phyloP scores from a whole-genome alignment of 2,329 filamentous ascomycete species.

The Diaporthe capsici region DNA sequence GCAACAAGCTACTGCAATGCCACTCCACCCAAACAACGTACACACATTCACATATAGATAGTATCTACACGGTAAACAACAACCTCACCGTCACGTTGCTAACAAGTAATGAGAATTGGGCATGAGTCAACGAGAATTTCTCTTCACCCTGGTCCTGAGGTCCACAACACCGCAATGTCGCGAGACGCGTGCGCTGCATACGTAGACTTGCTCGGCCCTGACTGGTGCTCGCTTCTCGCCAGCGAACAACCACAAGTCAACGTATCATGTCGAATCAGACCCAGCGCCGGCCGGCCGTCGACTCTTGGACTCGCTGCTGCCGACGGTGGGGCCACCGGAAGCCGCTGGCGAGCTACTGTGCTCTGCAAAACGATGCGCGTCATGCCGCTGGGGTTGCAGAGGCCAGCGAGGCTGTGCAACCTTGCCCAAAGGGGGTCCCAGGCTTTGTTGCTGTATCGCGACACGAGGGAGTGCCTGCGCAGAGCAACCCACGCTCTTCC shows the following conservation, averaged over 20 bases:
- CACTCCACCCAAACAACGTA: slow-evolving; percentile 17
- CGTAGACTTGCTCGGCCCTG: slow-evolving; percentile 6
- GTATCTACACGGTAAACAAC: neutral
- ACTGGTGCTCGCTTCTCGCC: slow-evolving; percentile 12
- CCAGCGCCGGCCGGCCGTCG: neutral
- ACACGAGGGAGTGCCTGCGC: slow-evolving; percentile 10
- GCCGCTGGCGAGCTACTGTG: slow-evolving; percentile 12
- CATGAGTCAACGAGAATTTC: slow-evolving; percentile 10
- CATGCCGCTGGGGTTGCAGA: slow-evolving; percentile 33
- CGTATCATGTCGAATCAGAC: slow-evolving; percentile 32
- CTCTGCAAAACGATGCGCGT: slow-evolving; percentile 16
- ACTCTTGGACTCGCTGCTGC: slow-evolving; percentile 17
- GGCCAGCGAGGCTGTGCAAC: slow-evolving; percentile 40
- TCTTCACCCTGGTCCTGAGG: neutral
- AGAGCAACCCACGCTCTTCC: neutral
- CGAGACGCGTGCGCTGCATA: slow-evolving; percentile 27
- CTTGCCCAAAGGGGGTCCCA: neutral
- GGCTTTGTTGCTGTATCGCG: slow-evolving; percentile 5
- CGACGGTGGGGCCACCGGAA: slow-evolving; percentile 33
- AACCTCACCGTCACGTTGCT: slow-evolving; percentile 4
- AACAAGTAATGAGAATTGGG: neutral
- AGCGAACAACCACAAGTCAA: slow-evolving; percentile 2
- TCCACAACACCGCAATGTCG: slow-evolving; percentile 1
- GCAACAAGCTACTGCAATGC: slow-evolving; percentile 39
- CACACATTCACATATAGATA: neutral